phyloP scores from a whole-genome alignment of 1,284 basidiomycete species.

The Polyporus tsugae region DNA sequence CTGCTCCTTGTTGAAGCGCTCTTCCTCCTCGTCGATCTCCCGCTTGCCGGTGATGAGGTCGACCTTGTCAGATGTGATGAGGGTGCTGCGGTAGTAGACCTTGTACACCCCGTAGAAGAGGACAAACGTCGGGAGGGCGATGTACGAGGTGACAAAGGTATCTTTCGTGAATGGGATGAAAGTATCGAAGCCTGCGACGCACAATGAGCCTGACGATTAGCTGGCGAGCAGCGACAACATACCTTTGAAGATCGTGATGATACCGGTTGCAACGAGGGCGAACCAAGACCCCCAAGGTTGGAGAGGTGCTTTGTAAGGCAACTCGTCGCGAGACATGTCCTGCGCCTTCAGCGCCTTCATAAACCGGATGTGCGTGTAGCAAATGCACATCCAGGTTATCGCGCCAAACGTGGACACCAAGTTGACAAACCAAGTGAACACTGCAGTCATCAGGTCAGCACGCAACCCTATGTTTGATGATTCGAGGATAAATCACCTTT shows the following conservation, averaged over 20 bases:
- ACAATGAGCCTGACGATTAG: slow-evolving; percentile 5
- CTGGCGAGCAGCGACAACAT: slow-evolving; percentile 9
- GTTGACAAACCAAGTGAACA: slow-evolving; percentile 80
- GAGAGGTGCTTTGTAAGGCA: slow-evolving; percentile 77
- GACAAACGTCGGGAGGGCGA: slow-evolving; percentile 63
- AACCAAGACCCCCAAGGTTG: slow-evolving; percentile 72
- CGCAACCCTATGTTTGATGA: slow-evolving; percentile 15
- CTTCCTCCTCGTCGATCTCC: slow-evolving; percentile 74
- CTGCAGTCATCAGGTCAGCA: slow-evolving; percentile 39
- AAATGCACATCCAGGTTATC: slow-evolving; percentile 79
- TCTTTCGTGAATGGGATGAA: slow-evolving; percentile 64
- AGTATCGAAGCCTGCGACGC: slow-evolving; percentile 43
- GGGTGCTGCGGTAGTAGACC: slow-evolving; percentile 56
- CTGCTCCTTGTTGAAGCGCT: slow-evolving; percentile 52
- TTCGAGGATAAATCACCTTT: slow-evolving; percentile 47
- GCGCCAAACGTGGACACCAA: slow-evolving; percentile 69
- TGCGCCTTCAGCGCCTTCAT: slow-evolving; percentile 76
- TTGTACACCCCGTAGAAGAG: slow-evolving; percentile 69
- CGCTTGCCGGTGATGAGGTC: slow-evolving; percentile 71
- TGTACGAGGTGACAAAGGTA: slow-evolving; percentile 71
- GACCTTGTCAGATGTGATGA: slow-evolving; percentile 61
- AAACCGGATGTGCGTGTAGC: slow-evolving; percentile 64
- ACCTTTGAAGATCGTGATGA: slow-evolving; percentile 74
- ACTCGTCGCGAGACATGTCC: slow-evolving; percentile 65
- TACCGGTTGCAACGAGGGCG: slow-evolving; percentile 61